Conservation (phyloP, 495 filamentous ascomycete genomes). For the Viridothelium virens region DNA sequence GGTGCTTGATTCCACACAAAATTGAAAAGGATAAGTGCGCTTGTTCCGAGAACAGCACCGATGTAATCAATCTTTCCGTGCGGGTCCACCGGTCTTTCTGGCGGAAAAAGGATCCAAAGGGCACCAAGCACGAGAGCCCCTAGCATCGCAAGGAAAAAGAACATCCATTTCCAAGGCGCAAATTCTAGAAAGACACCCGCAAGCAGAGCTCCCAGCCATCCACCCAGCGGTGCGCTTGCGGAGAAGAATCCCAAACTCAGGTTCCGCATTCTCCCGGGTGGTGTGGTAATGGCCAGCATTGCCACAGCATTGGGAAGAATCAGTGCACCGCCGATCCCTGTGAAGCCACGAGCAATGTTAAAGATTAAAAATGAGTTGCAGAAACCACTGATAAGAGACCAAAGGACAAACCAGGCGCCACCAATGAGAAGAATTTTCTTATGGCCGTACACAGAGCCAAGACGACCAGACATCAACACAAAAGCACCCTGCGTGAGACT, state of each 20-base stretch:
- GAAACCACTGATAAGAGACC: constrained; percentile 38
- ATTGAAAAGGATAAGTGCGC: constrained; percentile 46
- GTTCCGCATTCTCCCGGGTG: constrained; percentile 42
- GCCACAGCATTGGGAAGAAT: constrained; percentile 45
- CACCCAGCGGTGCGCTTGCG: constrained; percentile 44
- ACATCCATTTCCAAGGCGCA: constrained; percentile 44
- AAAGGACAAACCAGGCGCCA: constrained; percentile 33
- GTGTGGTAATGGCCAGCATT: constrained; percentile 41
- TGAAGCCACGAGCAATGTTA: constrained; percentile 38
- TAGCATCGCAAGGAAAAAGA: constrained; percentile 41
- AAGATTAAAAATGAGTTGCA: constrained; percentile 38
- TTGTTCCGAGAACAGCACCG: constrained; percentile 42
- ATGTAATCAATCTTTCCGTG: constrained; percentile 44
- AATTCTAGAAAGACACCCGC: constrained; percentile 39
- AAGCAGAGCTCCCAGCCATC: constrained; percentile 39
- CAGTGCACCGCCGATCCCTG: constrained; percentile 41
- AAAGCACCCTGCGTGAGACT: constrained; percentile 46
- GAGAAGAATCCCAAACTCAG: constrained; percentile 46
- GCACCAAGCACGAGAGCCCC: constrained; percentile 32
- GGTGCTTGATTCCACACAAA: constrained; percentile 52
- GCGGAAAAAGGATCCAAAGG: constrained; percentile 34
- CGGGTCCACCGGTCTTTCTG: constrained; percentile 38
- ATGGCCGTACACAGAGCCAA: constrained; percentile 46
- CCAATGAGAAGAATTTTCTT: constrained; percentile 40
- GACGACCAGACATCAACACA: constrained; percentile 42